These are phyloP conservation scores for Blastomyces percursus DNA, from an alignment of 2,329 filamentous ascomycete genomes.

Conservation along the genomic window DNA sequence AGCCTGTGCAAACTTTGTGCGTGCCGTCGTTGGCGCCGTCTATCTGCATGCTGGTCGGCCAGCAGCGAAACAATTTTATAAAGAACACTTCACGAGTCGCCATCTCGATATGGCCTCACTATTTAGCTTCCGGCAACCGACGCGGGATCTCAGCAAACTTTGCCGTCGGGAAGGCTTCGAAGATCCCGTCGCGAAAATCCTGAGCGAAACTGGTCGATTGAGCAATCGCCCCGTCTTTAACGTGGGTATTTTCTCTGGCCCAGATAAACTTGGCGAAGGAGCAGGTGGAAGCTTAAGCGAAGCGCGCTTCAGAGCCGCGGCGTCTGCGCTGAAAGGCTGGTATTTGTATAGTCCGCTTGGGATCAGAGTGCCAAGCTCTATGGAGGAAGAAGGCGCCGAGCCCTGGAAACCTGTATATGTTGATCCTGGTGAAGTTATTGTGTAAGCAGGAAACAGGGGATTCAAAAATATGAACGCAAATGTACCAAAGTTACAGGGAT, in stretches of 20 bases:
- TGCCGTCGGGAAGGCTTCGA: conserved; percentile 88
- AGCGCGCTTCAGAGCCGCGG: conserved; percentile 67
- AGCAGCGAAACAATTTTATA: conserved; percentile 71
- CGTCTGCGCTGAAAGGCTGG: conserved; percentile 83
- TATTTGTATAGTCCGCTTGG: conserved; percentile 80
- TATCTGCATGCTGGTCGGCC: conserved; percentile 75
- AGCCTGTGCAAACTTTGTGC: conserved; percentile 66
- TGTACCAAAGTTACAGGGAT: neutral
- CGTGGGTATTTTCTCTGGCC: conserved; percentile 85
- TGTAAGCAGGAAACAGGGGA: conserved; percentile 24
- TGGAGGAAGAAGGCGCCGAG: conserved; percentile 49
- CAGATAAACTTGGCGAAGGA: conserved; percentile 88
- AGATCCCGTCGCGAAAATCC: conserved; percentile 69
- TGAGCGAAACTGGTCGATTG: conserved; percentile 79
- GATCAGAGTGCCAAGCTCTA: conserved; percentile 58
- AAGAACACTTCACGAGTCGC: conserved; percentile 70
- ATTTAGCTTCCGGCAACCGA: conserved; percentile 76
- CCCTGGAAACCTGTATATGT: conserved; percentile 58
- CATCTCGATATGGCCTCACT: conserved; percentile 64
- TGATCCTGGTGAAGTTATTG: conserved; percentile 60
- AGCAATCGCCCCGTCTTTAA: conserved; percentile 83
- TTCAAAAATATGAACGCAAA: conserved; percentile 7
- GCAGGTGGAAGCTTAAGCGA: conserved; percentile 65
- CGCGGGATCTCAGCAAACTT: conserved; percentile 68
- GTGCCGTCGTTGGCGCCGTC: conserved; percentile 71